Evolutionary conservation across 202 grass and related monocot species (phyloP).

Genomic region (Dendrocalamus latiflorus): DNA sequence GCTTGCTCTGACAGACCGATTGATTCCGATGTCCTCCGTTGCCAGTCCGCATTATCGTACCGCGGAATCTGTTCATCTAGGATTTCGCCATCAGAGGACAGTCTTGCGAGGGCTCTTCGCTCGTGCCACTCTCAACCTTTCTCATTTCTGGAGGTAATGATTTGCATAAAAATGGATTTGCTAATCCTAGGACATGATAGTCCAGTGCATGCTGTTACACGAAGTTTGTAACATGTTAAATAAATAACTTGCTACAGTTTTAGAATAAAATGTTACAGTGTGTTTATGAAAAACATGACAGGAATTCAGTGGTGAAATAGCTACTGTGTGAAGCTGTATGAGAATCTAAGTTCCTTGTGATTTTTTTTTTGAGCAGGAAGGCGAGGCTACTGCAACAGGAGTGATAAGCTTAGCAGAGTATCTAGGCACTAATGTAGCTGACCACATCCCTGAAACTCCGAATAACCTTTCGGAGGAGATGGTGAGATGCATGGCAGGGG

Average conservation of each 20-base stretch:
- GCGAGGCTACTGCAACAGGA: constrained; percentile 52
- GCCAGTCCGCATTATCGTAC: constrained; percentile 70
- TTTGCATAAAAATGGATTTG: neutral
- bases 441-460: constrained; percentile 77
- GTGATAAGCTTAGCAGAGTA: constrained; percentile 89
- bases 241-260: neutral
- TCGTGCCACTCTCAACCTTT: constrained; percentile 86
- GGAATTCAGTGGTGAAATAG: neutral
- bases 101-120: constrained; percentile 75
- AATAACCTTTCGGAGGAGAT: constrained; percentile 88
- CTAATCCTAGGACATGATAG: neutral
- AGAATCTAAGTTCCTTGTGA: neutral
- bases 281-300: neutral
- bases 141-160: constrained; percentile 63
- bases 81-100: constrained; percentile 80
- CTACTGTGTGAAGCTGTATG: neutral
- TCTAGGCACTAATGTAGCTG: constrained; percentile 72
- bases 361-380: constrained; percentile 62
- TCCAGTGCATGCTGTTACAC: neutral
- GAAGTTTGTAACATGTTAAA: neutral
- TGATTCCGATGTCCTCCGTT: constrained; percentile 39
- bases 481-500: constrained; percentile 84
- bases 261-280: neutral
- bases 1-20: constrained; percentile 17
- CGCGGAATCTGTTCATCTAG: constrained; percentile 66